phyloP scores from a whole-genome alignment of 306 rosid genomes.

The Hippophae tibetana region DNA sequence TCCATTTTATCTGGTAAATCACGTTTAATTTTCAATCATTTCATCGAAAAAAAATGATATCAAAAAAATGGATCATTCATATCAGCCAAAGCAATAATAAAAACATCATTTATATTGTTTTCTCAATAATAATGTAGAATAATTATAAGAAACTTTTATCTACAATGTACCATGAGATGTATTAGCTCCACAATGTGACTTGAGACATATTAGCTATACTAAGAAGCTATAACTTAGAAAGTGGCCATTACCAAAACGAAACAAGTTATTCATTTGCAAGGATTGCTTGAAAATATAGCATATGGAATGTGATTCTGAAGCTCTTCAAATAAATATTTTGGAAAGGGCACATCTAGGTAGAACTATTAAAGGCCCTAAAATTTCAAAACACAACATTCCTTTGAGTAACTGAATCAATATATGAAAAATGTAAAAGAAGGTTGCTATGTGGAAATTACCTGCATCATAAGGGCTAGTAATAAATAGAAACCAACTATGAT shows the following conservation, averaged over 20 bases:
- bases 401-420: neutral
- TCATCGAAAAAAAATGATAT: neutral
- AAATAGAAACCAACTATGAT: slow-evolving; percentile 68
- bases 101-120: no score
- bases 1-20: neutral
- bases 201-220: slow-evolving; percentile 2
- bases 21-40: neutral
- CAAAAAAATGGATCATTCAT: no score
- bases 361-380: slow-evolving; percentile 64
- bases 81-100: no score
- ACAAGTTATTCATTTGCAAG: slow-evolving; percentile 59
- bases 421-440: slow-evolving; percentile 4
- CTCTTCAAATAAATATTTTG: slow-evolving; percentile 75
- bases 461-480: slow-evolving; percentile 94
- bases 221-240: neutral
- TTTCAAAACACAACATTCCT: neutral
- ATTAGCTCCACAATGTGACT: slow-evolving; percentile 14
- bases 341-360: slow-evolving; percentile 73
- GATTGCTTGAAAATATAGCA: slow-evolving; percentile 84
- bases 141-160: slow-evolving; percentile 5
- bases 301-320: slow-evolving; percentile 64
- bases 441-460: slow-evolving; percentile 33
- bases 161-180: slow-evolving; percentile 33
- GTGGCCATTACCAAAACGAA: slow-evolving; percentile 3
- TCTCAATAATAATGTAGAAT: no score